Conservation (phyloP, 495 filamentous ascomycete species). For the Penicillium salamii region DNA sequence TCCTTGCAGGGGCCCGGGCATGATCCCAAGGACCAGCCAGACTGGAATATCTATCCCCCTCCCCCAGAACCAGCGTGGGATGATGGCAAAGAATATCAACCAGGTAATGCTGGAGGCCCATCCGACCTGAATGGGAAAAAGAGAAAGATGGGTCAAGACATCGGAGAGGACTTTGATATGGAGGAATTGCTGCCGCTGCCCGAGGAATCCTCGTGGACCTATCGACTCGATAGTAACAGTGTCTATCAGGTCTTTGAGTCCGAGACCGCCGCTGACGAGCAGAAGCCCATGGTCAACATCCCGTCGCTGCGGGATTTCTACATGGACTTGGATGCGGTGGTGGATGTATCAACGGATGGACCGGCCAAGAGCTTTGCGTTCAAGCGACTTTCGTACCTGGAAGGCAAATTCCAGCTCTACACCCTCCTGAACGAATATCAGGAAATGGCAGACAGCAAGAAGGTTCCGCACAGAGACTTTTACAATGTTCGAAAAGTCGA, state of each 20-base stretch:
- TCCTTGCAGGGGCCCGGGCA: slow-evolving; percentile 76
- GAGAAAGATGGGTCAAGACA: slow-evolving; percentile 85
- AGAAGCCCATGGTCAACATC: slow-evolving; percentile 70
- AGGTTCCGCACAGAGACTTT: slow-evolving; percentile 94
- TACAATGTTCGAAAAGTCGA: slow-evolving; percentile 99
- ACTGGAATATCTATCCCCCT: slow-evolving; percentile 86
- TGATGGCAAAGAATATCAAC: slow-evolving; percentile 55
- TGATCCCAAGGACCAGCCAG: slow-evolving; percentile 81
- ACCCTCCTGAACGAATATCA: slow-evolving; percentile 91
- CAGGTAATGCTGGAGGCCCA: slow-evolving; percentile 14
- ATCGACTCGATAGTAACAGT: slow-evolving; percentile 73
- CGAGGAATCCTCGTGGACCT: slow-evolving; percentile 61
- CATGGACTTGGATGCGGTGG: slow-evolving; percentile 84
- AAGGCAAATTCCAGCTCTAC: slow-evolving; percentile 95
- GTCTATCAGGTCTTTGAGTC: slow-evolving; percentile 87
- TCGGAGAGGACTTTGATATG: slow-evolving; percentile 88
- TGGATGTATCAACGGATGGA: slow-evolving; percentile 84
- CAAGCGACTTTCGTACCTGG: slow-evolving; percentile 87
- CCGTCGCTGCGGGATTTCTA: slow-evolving; percentile 93
- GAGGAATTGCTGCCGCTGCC: slow-evolving; percentile 72
- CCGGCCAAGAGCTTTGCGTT: slow-evolving; percentile 97
- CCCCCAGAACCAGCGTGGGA: slow-evolving; percentile 90
- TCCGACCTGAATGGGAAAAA: slow-evolving; percentile 41
- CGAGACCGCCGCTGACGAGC: slow-evolving; percentile 53
- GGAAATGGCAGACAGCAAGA: slow-evolving; percentile 96